These are phyloP conservation scores for Tylopilus sp. DNA, from an alignment of 1,284 basidiomycete species.

Conservation along the genomic window DNA sequence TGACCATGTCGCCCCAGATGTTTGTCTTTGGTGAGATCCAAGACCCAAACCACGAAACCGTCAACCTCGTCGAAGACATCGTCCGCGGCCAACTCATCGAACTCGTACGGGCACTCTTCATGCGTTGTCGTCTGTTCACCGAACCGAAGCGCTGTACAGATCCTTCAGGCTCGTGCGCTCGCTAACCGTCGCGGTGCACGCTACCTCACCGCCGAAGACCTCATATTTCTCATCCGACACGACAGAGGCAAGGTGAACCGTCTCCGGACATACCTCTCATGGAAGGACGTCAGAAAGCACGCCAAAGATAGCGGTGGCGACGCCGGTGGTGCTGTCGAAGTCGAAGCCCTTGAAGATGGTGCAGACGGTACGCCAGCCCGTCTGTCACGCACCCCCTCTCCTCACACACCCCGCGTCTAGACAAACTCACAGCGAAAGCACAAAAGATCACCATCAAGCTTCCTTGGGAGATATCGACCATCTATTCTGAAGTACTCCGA, in stretches of 20 bases:
- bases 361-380: constrained; percentile 66
- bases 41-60: constrained; percentile 89
- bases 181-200: constrained; percentile 88
- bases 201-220: constrained; percentile 91
- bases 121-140: neutral
- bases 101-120: constrained; percentile 68
- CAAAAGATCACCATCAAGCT: constrained; percentile 96
- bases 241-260: constrained; percentile 96
- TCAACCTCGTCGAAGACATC: constrained; percentile 95
- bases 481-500: constrained; percentile 88
- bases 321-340: constrained; percentile 83
- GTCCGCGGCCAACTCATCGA: constrained; percentile 95
- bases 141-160: constrained; percentile 58
- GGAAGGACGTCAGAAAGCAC: constrained; percentile 98
- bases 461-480: constrained; percentile 95
- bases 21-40: constrained; percentile 98
- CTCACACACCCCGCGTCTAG: constrained; percentile 49
- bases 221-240: constrained; percentile 96
- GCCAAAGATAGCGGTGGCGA: constrained; percentile 90
- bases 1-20: constrained; percentile 66
- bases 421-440: constrained; percentile 86
- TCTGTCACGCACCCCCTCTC: neutral
- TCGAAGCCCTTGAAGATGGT: constrained; percentile 83
- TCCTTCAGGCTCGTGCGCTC: constrained; percentile 89
- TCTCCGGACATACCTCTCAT: constrained; percentile 93